Percentiles rank a stretch among this genome's conserved stretches.
Evolutionary conservation across 2,329 filamentous ascomycete genomes (phyloP).

Genomic region (Fusarium metavorans): DNA sequence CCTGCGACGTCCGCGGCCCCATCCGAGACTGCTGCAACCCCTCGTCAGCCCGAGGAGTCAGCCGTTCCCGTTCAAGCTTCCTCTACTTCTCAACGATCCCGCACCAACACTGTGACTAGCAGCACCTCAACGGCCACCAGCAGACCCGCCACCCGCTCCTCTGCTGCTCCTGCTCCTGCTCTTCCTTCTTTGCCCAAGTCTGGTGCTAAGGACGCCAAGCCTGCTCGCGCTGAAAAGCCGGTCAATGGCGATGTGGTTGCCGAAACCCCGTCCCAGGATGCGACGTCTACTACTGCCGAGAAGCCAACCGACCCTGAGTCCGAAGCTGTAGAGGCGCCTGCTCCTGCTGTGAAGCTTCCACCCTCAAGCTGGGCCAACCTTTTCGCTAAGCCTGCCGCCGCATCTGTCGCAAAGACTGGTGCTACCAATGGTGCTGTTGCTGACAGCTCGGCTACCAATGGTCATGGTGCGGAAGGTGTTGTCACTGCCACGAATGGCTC

Average conservation of each 20-base stretch:
- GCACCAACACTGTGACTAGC: slow-evolving; percentile 41
- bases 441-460: slow-evolving; percentile 39
- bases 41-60: slow-evolving; percentile 47
- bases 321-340: slow-evolving; percentile 21
- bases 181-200: slow-evolving; percentile 61
- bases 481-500: slow-evolving; percentile 36
- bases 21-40: slow-evolving; percentile 33
- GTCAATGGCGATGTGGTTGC: slow-evolving; percentile 32
- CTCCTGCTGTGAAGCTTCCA: slow-evolving; percentile 45
- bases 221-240: slow-evolving; percentile 43
- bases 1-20: slow-evolving; percentile 31
- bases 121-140: slow-evolving; percentile 43
- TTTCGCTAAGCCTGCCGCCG: slow-evolving; percentile 49
- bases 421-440: slow-evolving; percentile 46
- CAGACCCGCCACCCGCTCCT: slow-evolving; percentile 47
- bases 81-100: slow-evolving; percentile 45
- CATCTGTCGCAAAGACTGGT: slow-evolving; percentile 26
- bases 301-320: slow-evolving; percentile 41
- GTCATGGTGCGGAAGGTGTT: slow-evolving; percentile 30
- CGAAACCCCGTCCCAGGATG: slow-evolving; percentile 25
- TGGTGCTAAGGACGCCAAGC: slow-evolving; percentile 46
- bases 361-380: slow-evolving; percentile 57
- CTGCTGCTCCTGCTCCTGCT: slow-evolving; percentile 57
- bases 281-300: slow-evolving; percentile 30
- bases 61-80: slow-evolving; percentile 52